Conservation (phyloP, 768 basidiomycete genomes). For the Crepidotus variabilis region DNA sequence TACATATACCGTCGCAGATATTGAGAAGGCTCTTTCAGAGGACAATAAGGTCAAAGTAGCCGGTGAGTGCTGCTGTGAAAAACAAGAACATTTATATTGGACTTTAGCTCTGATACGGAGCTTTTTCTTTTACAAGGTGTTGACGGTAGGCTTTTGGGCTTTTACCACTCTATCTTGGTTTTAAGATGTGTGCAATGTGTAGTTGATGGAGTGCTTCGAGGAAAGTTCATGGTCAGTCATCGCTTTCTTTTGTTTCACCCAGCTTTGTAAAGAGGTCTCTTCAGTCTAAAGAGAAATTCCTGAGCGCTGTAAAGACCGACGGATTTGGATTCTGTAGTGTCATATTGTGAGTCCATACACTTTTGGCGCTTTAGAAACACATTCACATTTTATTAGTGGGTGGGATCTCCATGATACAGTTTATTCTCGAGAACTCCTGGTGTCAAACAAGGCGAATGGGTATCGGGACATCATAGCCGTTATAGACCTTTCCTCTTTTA, state of each 20-base stretch:
- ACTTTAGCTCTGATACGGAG: not conserved
- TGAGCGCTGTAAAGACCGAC: slow-evolving; percentile 71
- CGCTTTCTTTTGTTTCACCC: not conserved
- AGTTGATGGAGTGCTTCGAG: slow-evolving; percentile 93
- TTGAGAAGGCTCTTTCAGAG: slow-evolving; percentile 46
- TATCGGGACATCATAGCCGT: slow-evolving; percentile 85
- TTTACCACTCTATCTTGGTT: not conserved
- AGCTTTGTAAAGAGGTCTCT: not conserved
- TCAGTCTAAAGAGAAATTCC: slow-evolving; percentile 89
- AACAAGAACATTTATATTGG: slow-evolving; percentile 1
- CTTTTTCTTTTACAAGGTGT: slow-evolving; percentile 31
- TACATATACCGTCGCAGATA: slow-evolving; percentile 46
- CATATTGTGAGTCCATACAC: slow-evolving; percentile 61
- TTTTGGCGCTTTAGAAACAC: not conserved
- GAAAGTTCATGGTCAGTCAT: slow-evolving; percentile 81
- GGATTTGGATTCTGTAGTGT: slow-evolving; percentile 95
- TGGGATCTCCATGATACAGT: slow-evolving; percentile 92
- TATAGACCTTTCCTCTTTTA: slow-evolving; percentile 84
- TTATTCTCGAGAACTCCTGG: slow-evolving; percentile 80
- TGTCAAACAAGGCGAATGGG: slow-evolving; percentile 90
- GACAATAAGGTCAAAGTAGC: slow-evolving; percentile 93
- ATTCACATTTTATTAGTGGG: slow-evolving; percentile 41
- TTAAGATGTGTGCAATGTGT: not conserved
- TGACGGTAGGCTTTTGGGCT: slow-evolving; percentile 50
- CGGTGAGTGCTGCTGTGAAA: slow-evolving; percentile 41